These are phyloP conservation scores for Blastobotrys proliferans DNA, from an alignment of 1,139 yeast species.

Conservation along the genomic window DNA sequence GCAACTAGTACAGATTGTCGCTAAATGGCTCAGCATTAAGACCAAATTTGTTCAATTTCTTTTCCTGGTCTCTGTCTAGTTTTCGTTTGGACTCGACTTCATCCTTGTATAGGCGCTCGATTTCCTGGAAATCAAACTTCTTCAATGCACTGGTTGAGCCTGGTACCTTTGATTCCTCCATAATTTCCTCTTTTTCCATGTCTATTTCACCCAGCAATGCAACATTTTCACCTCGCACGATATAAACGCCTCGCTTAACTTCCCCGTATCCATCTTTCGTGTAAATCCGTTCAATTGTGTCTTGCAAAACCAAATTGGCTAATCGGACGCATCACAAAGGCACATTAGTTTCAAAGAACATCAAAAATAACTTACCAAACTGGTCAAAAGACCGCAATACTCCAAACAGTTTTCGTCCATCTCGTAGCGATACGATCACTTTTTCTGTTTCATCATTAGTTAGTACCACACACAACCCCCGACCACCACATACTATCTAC, in stretches of 20 bases:
- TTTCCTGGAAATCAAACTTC: constrained; percentile 59
- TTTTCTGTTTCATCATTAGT: constrained; percentile 38
- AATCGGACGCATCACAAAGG: neutral
- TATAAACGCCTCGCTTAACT: constrained; percentile 68
- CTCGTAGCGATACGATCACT: constrained; percentile 81
- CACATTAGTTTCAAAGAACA: neutral
- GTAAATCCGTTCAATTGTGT: constrained; percentile 82
- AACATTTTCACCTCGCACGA: constrained; percentile 95
- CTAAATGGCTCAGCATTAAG: constrained; percentile 21
- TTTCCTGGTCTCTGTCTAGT: constrained; percentile 46
- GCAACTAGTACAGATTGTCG: constrained; percentile 26
- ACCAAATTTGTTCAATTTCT: constrained; percentile 39
- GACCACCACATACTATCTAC: constrained; percentile 67
- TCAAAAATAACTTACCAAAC: constrained; percentile 42
- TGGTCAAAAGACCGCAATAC: constrained; percentile 94
- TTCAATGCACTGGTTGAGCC: constrained; percentile 38
- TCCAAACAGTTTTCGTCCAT: constrained; percentile 86
- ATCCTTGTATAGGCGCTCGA: constrained; percentile 40
- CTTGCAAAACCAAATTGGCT: constrained; percentile 84
- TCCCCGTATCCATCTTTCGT: constrained; percentile 64
- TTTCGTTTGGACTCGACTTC: constrained; percentile 38
- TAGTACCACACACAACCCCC: constrained; percentile 1
- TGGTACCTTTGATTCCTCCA: constrained; percentile 40
- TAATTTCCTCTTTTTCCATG: constrained; percentile 78
- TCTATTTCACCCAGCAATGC: constrained; percentile 95